phyloP scores from a whole-genome alignment of 2,329 filamentous ascomycete species.

The Aspergillus chevalieri region DNA sequence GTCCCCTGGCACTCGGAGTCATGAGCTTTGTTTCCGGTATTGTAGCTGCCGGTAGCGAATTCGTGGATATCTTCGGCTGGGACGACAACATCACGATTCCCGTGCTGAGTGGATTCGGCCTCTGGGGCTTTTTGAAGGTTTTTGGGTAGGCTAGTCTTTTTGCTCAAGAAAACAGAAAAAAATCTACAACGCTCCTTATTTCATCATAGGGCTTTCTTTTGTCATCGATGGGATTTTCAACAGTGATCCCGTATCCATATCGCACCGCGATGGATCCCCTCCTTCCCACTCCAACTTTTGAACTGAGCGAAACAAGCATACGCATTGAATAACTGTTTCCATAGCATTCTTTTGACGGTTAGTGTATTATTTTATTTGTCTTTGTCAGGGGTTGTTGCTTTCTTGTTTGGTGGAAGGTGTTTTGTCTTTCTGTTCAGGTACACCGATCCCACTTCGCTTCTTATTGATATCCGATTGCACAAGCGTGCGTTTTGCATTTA shows the following conservation, averaged over 20 bases:
- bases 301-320: too few relatives aligned
- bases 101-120: slow-evolving; percentile 76
- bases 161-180: neutral
- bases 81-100: slow-evolving; percentile 98
- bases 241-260: neutral
- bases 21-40: slow-evolving; percentile 87
- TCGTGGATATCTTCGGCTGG: slow-evolving; percentile 85
- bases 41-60: slow-evolving; percentile 80
- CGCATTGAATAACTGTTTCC: too few relatives aligned
- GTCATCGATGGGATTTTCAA: neutral
- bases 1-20: slow-evolving; percentile 65
- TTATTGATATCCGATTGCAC: too few relatives aligned
- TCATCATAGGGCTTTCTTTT: neutral
- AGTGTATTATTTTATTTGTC: too few relatives aligned
- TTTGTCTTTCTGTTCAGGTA: too few relatives aligned
- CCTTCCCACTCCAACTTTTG: too few relatives aligned
- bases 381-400: too few relatives aligned
- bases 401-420: too few relatives aligned
- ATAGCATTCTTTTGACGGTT: too few relatives aligned
- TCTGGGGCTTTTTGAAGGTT: slow-evolving; percentile 85
- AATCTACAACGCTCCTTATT: neutral
- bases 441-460: too few relatives aligned
- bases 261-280: too few relatives aligned
- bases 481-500: too few relatives aligned
- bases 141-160: slow-evolving; percentile 51